Conservation (phyloP, 2,329 filamentous ascomycete genomes). For the Stagonosporopsis cucurbitacearum region DNA sequence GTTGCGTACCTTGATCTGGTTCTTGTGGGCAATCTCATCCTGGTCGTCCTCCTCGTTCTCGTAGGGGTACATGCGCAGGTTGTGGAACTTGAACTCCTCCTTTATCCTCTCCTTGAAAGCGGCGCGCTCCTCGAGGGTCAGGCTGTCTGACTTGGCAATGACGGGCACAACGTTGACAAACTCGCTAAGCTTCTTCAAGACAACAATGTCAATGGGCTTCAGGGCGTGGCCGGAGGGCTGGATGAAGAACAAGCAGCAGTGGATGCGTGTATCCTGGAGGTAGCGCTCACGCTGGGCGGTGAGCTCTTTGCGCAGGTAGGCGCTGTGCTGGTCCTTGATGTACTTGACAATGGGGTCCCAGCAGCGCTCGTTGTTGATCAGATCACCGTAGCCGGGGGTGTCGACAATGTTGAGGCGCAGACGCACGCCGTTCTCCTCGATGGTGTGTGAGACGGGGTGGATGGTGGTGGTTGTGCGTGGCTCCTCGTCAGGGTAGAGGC, state of each 20-base stretch:
- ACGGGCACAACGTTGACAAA: constrained; percentile 99
- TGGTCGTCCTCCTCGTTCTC: constrained; percentile 99
- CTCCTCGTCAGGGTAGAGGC: constrained; percentile 87
- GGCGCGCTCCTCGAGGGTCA: constrained; percentile 93
- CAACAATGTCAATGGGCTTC: constrained; percentile 99
- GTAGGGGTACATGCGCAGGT: constrained; percentile 99
- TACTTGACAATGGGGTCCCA: constrained; percentile 99
- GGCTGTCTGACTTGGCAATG: constrained; percentile 96
- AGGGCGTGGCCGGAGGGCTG: constrained; percentile 97
- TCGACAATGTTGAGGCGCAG: constrained; percentile 98
- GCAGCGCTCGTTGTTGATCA: constrained; percentile 99
- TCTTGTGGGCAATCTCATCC: constrained; percentile 92
- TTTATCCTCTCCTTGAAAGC: constrained; percentile 98
- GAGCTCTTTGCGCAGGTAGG: constrained; percentile 98
- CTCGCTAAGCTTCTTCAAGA: constrained; percentile 98
- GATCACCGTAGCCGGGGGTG: constrained; percentile 95
- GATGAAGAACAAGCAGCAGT: constrained; percentile 99
- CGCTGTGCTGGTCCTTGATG: constrained; percentile 99
- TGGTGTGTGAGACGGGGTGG: constrained; percentile 96
- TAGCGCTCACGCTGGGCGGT: constrained; percentile 98
- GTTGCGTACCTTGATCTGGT: constrained; percentile 85
- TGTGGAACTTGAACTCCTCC: constrained; percentile 99
- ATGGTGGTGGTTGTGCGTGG: constrained; percentile 97
- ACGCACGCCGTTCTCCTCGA: constrained; percentile 98
- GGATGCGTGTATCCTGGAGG: constrained; percentile 98